phyloP scores from a whole-genome alignment of 2,329 filamentous ascomycete species.

The Penicillium sumatraense region DNA sequence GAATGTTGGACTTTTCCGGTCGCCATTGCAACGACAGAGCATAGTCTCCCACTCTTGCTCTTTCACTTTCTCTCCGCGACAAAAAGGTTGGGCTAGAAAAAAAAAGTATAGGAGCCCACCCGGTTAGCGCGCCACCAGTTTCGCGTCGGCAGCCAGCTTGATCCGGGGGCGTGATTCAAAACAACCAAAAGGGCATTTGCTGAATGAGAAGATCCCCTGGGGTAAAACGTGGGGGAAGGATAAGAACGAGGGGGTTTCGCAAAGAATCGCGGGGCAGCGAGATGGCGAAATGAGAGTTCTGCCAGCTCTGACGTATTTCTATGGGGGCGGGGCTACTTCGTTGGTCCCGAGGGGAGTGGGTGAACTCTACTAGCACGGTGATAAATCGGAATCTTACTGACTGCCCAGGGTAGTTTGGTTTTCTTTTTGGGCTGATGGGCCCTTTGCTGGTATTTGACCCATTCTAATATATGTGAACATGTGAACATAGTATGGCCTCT shows the following conservation, averaged over 20 bases:
- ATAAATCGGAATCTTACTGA: conserved; percentile 26
- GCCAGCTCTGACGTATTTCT: conserved; percentile 30
- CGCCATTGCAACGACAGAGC: conserved; percentile 44
- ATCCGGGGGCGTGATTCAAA: conserved; percentile 13
- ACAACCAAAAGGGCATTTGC: conserved; percentile 15
- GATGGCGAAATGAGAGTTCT: conserved; percentile 21
- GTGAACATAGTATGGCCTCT: conserved; percentile 11
- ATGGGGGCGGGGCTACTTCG: conserved; percentile 25
- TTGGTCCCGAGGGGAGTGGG: not conserved
- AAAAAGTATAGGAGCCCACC: conserved; percentile 24
- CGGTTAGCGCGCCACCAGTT: conserved; percentile 29
- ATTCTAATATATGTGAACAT: conserved; percentile 23
- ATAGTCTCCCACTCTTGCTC: no score
- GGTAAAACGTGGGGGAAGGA: not conserved
- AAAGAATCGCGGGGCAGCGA: conserved; percentile 19
- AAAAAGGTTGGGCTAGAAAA: conserved; percentile 4
- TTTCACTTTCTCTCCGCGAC: conserved; percentile 23
- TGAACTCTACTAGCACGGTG: conserved; percentile 28
- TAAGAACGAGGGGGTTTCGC: conserved; percentile 6
- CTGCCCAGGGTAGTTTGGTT: no score
- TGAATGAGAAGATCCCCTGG: conserved; percentile 4
- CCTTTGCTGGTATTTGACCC: conserved; percentile 14
- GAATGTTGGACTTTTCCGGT: conserved; percentile 44
- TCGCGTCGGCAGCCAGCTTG: conserved; percentile 21
- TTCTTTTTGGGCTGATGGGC: conserved; percentile 16